Evolutionary conservation across 306 rosid genomes (phyloP).

Genomic region (Vigna radiata): DNA sequence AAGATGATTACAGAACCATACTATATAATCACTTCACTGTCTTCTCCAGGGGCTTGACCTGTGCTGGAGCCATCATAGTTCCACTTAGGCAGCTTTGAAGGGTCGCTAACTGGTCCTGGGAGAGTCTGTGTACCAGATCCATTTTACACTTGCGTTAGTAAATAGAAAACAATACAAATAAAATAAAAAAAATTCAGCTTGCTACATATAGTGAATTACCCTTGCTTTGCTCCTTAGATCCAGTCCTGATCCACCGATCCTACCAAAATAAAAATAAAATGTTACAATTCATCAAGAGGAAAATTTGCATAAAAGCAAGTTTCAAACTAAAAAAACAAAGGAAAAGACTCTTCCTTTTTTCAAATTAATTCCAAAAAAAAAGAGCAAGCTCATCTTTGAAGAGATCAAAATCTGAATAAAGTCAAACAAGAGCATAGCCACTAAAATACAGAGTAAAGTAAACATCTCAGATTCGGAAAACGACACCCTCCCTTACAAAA

Average conservation of each 20-base stretch:
- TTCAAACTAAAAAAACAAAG: background rate
- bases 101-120: conserved; percentile 51
- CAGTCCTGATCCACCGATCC: conserved; percentile 98
- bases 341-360: background rate
- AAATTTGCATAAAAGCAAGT: conserved; percentile 4
- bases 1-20: conserved; percentile 43
- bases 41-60: conserved; percentile 95
- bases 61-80: conserved; percentile 97
- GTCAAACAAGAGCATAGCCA: background rate
- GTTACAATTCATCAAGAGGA: conserved; percentile 23
- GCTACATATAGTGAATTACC: conserved; percentile 50
- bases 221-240: conserved; percentile 97
- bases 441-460: conserved; percentile 29
- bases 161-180: background rate
- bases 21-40: conserved; percentile 95
- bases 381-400: background rate
- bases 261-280: conserved; percentile 38
- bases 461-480: background rate
- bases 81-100: conserved; percentile 62
- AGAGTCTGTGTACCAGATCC: conserved; percentile 49
- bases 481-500: too few species aligned
- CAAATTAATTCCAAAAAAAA: background rate
- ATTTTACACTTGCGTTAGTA: background rate
- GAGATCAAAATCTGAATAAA: conserved; percentile 19
- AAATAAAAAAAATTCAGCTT: background rate